Evolutionary conservation across 495 filamentous ascomycete genomes (phyloP).

Genomic region (Neurospora sp.): DNA sequence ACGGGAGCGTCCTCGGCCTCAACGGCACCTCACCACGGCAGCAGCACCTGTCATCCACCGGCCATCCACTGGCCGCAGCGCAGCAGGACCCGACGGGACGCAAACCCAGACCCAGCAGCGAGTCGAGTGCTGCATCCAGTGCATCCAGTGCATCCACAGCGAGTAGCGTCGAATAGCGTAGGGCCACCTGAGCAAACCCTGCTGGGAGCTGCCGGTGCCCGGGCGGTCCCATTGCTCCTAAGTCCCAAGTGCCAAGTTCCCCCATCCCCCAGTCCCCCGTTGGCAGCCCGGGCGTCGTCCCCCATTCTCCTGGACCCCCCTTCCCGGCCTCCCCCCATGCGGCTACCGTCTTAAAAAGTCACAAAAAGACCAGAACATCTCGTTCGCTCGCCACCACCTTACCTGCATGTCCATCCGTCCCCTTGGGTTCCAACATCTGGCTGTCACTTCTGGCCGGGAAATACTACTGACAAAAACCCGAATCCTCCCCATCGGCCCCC

Average conservation of each 20-base stretch:
- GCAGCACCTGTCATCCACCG: not conserved
- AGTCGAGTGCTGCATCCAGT: not conserved
- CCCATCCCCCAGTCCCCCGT: not conserved
- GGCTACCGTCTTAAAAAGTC: constrained; percentile 4
- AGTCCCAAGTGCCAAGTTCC: not conserved
- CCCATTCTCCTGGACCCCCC: not conserved
- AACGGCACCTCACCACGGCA: not conserved
- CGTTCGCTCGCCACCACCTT: constrained; percentile 2
- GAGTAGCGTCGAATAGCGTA: not conserved
- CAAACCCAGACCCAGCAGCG: not conserved
- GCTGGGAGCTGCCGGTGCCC: not conserved
- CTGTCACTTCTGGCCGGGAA: not conserved
- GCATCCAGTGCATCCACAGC: not conserved
- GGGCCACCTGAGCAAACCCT: not conserved
- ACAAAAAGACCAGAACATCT: constrained; percentile 4
- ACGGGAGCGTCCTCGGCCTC: not conserved
- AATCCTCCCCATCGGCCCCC: not conserved
- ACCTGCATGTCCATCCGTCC: not conserved
- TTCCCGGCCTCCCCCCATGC: not conserved
- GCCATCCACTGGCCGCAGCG: not conserved
- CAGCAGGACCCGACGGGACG: not conserved
- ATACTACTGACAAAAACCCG: not conserved
- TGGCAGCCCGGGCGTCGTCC: not conserved
- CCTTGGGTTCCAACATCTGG: not conserved
- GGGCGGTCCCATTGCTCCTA: not conserved